Base-by-base conservation (phyloP, 768 basidiomycete species). In the Leccinum disarticulatum region DNA sequence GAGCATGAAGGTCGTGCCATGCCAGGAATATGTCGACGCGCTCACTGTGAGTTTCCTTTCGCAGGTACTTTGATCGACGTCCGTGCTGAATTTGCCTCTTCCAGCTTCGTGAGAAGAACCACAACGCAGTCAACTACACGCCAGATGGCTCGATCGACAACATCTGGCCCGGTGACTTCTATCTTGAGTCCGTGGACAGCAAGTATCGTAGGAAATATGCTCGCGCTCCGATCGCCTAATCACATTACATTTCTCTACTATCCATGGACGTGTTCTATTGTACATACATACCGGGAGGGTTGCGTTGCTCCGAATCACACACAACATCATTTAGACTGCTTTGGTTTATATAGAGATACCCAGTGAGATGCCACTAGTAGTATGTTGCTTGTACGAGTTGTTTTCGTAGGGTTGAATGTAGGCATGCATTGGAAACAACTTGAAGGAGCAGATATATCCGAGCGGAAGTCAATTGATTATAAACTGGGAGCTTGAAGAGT, bases 81-180 rank as follows among this genome's bases (percentile, higher is more conserved):
- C 10, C 2, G 11, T 13, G 17, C 55, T 67, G 31, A 66, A 19
- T 25, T 25, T 10, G 11, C 10, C 31, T 6, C 41, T n/a, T 31
- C 13, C 66, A 95, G 95, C 87, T 97, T 54, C 92, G 96, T 46
- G 96, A 99, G 79, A 88, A 91, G 78, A 96, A 95, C 82, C 95
- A 98, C 82, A 96, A 95, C 68, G 86, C 92, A 15, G 85, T 81
- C 25, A 81, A 86, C 66, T 99, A 91, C 79, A 83, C 83, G 3
- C 97, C 97, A 13, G 81, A 84, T 53, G 97, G 97, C 52, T 87
- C 86, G 25, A 74, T 95, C 60, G 91, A 95, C 62, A 90, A 97
- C 82, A 89, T 99, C 74, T 95, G 93, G 91, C 88, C 91, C 4
- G 95, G 95, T 49, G 80, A 89, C 19, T 98, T 89, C 80, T 98